A percentile compares a stretch with the other conserved stretches of the same genome.
Evolutionary conservation across 768 basidiomycete genomes (phyloP).

Genomic region (Tephrocybe rancida): DNA sequence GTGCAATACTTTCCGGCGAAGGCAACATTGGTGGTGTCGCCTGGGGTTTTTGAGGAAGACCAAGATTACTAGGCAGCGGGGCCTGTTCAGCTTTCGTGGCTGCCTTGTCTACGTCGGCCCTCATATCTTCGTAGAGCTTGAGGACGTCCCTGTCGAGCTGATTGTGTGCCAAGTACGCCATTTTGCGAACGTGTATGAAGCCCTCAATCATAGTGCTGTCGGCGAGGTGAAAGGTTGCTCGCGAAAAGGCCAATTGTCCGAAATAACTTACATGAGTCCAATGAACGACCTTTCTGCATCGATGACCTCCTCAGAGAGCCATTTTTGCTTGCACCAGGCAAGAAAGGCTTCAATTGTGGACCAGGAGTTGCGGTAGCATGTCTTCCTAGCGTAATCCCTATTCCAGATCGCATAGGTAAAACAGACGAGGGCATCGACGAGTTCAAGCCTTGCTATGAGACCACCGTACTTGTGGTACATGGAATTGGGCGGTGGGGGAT

Average conservation of each 20-base stretch:
- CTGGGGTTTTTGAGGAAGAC: constrained; percentile 38
- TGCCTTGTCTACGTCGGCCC: constrained; percentile 41
- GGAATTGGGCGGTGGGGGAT: constrained; percentile 67
- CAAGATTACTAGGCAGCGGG: constrained; percentile 24
- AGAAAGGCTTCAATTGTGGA: constrained; percentile 68
- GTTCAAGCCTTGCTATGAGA: constrained; percentile 76
- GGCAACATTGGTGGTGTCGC: constrained; percentile 76
- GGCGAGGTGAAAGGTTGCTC: constrained; percentile 30
- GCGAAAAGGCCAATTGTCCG: constrained; percentile 15
- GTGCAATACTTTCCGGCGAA: constrained; percentile 71
- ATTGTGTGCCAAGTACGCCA: constrained; percentile 32
- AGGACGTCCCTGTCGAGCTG: constrained; percentile 42
- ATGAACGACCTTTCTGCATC: constrained; percentile 66
- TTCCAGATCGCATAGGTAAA: constrained; percentile 87
- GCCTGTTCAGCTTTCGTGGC: constrained; percentile 40
- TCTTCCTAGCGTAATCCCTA: constrained; percentile 60
- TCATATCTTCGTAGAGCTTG: constrained; percentile 34
- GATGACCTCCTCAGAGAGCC: constrained; percentile 53
- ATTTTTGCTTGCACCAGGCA: constrained; percentile 73
- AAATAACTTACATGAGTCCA: constrained; percentile 73
- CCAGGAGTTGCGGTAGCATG: constrained; percentile 67
- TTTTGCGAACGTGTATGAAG: constrained; percentile 57
- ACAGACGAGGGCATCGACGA: constrained; percentile 79
- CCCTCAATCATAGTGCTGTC: constrained; percentile 78
- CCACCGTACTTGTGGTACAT: constrained; percentile 77